phyloP scores from a whole-genome alignment of 176 grass and related monocot genomes.

The Aegilops bicornis region DNA sequence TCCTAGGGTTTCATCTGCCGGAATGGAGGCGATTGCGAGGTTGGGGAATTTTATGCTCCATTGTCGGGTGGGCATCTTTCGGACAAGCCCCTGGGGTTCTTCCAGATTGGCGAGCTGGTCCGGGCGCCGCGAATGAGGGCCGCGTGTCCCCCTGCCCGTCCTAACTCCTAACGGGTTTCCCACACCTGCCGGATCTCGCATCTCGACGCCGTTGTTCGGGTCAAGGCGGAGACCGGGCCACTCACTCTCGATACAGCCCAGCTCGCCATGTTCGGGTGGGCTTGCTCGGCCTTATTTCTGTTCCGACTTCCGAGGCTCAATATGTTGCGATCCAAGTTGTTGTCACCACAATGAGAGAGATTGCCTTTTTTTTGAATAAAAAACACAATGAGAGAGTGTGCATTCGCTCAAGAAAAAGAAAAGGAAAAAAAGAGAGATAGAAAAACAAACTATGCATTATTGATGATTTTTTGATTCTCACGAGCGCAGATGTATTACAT shows the following conservation, averaged over 20 bases:
- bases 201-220: background rate
- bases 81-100: background rate
- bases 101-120: background rate
- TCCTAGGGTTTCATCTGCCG: slow-evolving; percentile 27
- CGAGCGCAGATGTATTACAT: no score
- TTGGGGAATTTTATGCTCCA: slow-evolving; percentile 53
- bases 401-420: no score
- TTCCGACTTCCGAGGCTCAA: background rate
- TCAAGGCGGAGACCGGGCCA: background rate
- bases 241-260: background rate
- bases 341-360: no score
- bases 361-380: no score
- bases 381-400: no score
- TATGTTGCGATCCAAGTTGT: background rate
- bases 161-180: background rate
- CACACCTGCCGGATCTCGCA: background rate
- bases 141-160: background rate
- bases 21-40: background rate
- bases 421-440: no score
- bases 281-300: background rate
- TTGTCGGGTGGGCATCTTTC: slow-evolving; percentile 22
- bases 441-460: no score
- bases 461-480: no score
- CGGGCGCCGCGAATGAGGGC: background rate
- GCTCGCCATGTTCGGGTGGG: background rate